A percentile compares a stretch with the other conserved stretches of the same genome.
phyloP scores from a whole-genome alignment of 2,329 filamentous ascomycete species.

The Penicillium glabrum region DNA sequence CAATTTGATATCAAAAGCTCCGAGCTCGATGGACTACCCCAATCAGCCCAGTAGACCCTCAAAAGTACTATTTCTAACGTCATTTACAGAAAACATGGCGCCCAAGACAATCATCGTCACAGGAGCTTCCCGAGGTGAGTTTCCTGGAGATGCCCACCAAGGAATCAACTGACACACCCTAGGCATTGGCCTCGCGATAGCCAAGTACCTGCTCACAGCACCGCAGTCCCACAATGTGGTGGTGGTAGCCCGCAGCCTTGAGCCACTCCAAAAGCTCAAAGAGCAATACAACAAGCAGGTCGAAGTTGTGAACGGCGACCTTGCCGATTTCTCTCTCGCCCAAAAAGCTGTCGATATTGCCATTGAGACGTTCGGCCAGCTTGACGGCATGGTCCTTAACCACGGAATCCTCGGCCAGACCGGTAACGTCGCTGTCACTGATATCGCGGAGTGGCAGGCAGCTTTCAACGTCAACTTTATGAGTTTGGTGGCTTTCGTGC shows the following conservation, averaged over 20 bases:
- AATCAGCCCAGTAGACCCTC: background rate
- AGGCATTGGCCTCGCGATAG: slow-evolving; percentile 63
- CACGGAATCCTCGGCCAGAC: slow-evolving; percentile 81
- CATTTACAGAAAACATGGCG: slow-evolving; percentile 37
- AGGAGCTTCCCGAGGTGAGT: slow-evolving; percentile 61
- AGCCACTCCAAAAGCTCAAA: slow-evolving; percentile 55
- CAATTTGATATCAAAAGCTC: background rate
- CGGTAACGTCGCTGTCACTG: slow-evolving; percentile 65
- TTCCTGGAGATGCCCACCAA: background rate
- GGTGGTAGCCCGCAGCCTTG: slow-evolving; percentile 56
- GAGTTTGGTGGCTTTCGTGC: slow-evolving; percentile 74
- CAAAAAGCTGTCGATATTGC: slow-evolving; percentile 65
- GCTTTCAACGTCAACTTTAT: slow-evolving; percentile 86
- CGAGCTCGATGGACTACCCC: background rate
- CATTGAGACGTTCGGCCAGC: slow-evolving; percentile 63
- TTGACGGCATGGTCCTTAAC: slow-evolving; percentile 86
- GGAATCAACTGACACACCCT: slow-evolving; percentile 4
- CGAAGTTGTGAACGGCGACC: slow-evolving; percentile 58
- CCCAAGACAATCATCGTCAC: slow-evolving; percentile 70
- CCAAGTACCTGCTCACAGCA: slow-evolving; percentile 57
- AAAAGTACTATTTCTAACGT: slow-evolving; percentile 2
- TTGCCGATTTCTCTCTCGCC: slow-evolving; percentile 55
- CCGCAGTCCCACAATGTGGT: slow-evolving; percentile 56
- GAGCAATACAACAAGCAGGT: slow-evolving; percentile 55
- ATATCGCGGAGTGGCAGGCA: slow-evolving; percentile 71